Conservation (phyloP, 106 monocot genomes). For the Ottelia alismoides region DNA sequence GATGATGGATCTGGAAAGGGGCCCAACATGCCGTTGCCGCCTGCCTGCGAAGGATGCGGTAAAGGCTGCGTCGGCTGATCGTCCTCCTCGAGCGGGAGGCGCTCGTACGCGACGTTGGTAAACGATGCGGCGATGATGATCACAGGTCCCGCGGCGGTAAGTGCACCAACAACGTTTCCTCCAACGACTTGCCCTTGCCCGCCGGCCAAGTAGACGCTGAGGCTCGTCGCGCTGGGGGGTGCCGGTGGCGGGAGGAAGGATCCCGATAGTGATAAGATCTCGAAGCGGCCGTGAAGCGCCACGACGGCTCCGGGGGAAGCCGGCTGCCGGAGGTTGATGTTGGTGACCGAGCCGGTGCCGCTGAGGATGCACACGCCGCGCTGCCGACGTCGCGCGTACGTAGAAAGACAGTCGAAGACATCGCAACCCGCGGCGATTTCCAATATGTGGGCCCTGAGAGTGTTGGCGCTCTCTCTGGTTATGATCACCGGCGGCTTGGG, state of each 20-base stretch:
- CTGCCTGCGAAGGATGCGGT: conserved; percentile 4
- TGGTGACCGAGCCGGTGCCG: conserved; percentile 6
- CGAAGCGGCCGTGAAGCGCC: conserved; percentile 2
- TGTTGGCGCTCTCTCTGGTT: conserved; percentile 5
- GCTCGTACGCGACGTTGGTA: conserved; percentile 3
- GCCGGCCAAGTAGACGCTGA: conserved; percentile 9
- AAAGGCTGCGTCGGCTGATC: conserved; percentile 6
- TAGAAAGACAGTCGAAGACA: conserved; percentile 1
- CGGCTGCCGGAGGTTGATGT: conserved; percentile 12
- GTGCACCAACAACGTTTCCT: conserved; percentile 5
- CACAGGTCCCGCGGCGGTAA: conserved; percentile 7
- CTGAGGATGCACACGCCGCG: conserved; percentile 11
- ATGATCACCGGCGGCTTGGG: conserved; percentile 13
- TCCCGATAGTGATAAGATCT: conserved; percentile 11
- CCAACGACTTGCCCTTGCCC: conserved; percentile 15
- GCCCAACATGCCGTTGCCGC: conserved; percentile 4
- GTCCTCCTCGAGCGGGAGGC: conserved; percentile 15
- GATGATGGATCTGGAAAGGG: conserved; percentile 13
- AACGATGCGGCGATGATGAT: conserved; percentile 9
- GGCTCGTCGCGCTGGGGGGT: conserved; percentile 6
- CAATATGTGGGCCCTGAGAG: conserved; percentile 6
- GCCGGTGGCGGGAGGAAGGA: conserved; percentile 5
- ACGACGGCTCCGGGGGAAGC: not conserved
- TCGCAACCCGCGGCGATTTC: conserved; percentile 6
- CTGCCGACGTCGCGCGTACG: conserved; percentile 4